Evolutionary conservation across 2,329 filamentous ascomycete species (phyloP), one percentile per base, ranked within the genome.

Genomic region (Dichotomopilus funicola): DNA sequence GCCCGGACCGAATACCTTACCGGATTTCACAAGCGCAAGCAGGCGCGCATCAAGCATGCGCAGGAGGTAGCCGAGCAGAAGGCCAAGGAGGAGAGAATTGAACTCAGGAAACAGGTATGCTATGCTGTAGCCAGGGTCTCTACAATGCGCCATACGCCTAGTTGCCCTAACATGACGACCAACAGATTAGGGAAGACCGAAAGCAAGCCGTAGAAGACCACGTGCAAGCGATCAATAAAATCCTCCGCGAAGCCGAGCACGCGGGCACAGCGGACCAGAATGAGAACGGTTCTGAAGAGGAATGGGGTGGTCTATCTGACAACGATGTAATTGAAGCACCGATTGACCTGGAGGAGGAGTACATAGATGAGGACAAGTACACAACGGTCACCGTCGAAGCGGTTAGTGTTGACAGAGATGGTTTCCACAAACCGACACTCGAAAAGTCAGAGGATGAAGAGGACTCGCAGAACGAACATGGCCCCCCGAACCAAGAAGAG

Each of bases 21-120:
- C 0, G 94, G 94, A 2, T 99, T 99, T 73, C 91, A 92, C 76
- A 99, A 97, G 78, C 87, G 94, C 71, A 97, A 96, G 72, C 75
- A 88, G 52, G 87, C 90, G 70, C 82, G 94, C 40, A 84, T 86
- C 62, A 95, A 95, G 74, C 78, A 86, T 71, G 92, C 92, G 1
- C 88, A 94, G 67, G 90, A 94, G 63, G 78, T 87, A 63, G 89
- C 89, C 3, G 85, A 82, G 46, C 87, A 89, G 71, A 85, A 81
- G 68, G 90, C 86, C 48, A 83, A 86, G 49, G 82, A 91, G 66
- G 91, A 96, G 69, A 88, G 80, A 67, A 80, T 91, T 55, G 75
- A 80, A 56, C 76, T 87, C 55, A 79, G 92, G 64, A 88, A 85
- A 70, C 86, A 90, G 82, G 92, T 67, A 47, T 36, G 54, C 1